A percentile compares a stretch with the other conserved stretches of the same genome.
These are phyloP conservation scores for Hsuehochloa calcarea DNA, from an alignment of 176 grass and related monocot genomes.

Conservation along the genomic window DNA sequence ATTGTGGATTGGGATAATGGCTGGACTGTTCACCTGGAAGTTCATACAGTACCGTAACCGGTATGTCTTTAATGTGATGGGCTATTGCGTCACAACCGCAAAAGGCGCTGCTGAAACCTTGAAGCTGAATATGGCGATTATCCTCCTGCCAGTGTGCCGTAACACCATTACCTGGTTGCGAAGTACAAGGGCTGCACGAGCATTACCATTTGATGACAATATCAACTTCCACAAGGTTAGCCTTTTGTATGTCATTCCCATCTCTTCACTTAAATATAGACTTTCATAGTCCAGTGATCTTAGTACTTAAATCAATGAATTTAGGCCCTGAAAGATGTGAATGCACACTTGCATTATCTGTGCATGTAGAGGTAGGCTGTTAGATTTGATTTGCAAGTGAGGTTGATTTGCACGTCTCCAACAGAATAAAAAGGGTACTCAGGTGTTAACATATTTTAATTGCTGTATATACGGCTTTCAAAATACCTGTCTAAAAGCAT, in stretches of 20 bases:
- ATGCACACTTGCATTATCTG: not conserved
- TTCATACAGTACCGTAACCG: constrained; percentile 81
- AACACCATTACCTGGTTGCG: constrained; percentile 98
- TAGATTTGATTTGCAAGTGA: not conserved
- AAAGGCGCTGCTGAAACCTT: constrained; percentile 98
- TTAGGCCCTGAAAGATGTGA: not conserved
- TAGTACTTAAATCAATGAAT: constrained; percentile 1
- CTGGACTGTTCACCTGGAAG: constrained; percentile 84
- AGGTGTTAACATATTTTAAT: not conserved
- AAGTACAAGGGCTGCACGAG: constrained; percentile 68
- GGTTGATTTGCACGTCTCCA: not conserved
- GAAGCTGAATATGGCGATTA: constrained; percentile 96
- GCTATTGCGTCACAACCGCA: constrained; percentile 81
- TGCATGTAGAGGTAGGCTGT: not conserved
- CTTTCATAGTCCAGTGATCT: not conserved
- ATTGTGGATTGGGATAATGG: constrained; percentile 81
- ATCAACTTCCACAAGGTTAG: constrained; percentile 99
- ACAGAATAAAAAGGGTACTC: not conserved
- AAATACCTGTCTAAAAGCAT: not conserved
- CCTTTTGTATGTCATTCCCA: not conserved
- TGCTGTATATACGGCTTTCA: not conserved
- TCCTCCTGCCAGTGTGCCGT: constrained; percentile 90
- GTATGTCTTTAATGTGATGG: constrained; percentile 86
- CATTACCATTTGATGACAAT: constrained; percentile 93
- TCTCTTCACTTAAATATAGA: constrained; percentile 4